Conservation (phyloP, 1,284 basidiomycete species). For the Cerrena zonata region DNA sequence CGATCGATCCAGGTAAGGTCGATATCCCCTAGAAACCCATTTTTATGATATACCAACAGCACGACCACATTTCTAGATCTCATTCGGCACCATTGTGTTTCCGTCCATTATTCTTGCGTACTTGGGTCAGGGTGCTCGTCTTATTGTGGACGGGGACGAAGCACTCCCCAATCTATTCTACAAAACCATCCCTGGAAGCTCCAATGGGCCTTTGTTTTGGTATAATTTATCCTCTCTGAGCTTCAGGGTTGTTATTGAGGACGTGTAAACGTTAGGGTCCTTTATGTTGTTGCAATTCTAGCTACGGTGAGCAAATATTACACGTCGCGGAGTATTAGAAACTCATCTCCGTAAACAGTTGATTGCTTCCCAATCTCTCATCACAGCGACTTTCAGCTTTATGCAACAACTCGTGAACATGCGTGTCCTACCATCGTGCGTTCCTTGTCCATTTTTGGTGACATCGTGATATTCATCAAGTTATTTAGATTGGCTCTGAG, state of each 20-base stretch:
- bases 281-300: constrained; percentile 56
- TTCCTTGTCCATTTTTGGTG: background rate
- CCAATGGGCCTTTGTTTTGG: constrained; percentile 53
- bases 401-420: constrained; percentile 60
- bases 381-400: constrained; percentile 63
- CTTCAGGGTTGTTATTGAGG: constrained; percentile 28
- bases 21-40: too few relatives aligned
- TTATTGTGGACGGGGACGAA: constrained; percentile 44
- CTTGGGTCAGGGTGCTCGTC: constrained; percentile 61
- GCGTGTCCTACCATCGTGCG: constrained; percentile 47
- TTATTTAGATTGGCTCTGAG: constrained; percentile 43
- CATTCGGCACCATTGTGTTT: constrained; percentile 49
- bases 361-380: constrained; percentile 62
- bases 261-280: too few relatives aligned
- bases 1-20: constrained; percentile 42
- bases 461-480: too few relatives aligned
- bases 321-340: too few relatives aligned
- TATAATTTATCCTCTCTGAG: constrained; percentile 11
- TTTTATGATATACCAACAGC: too few relatives aligned
- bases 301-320: constrained; percentile 54
- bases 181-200: constrained; percentile 51
- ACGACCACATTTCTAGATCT: constrained; percentile 39
- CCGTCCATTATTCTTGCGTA: constrained; percentile 61
- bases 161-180: constrained; percentile 59
- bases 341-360: too few relatives aligned